These are phyloP conservation scores for Vigna nakashimae DNA, from an alignment of 306 rosid genomes.

Conservation along the genomic window DNA sequence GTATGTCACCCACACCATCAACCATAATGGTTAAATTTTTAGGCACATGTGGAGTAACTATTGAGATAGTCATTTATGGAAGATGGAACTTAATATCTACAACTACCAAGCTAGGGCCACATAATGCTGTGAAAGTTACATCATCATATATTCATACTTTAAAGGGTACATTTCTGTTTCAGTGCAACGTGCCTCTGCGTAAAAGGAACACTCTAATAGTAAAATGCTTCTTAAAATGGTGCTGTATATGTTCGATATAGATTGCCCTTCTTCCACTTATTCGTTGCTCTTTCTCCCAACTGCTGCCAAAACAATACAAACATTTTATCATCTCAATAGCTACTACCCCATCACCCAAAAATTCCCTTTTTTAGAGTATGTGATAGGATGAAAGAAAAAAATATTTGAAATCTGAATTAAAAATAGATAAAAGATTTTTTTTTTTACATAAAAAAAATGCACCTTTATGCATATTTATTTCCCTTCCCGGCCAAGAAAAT, in stretches of 20 bases:
- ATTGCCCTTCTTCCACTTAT: slow-evolving; percentile 42
- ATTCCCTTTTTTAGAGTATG: neutral
- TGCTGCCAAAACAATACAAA: slow-evolving; percentile 22
- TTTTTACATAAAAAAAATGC: too few relatives aligned
- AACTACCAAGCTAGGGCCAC: neutral
- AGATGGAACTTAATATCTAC: neutral
- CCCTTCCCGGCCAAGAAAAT: too few relatives aligned
- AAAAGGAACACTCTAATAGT: too few relatives aligned
- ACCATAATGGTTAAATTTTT: neutral
- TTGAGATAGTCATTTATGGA: too few relatives aligned
- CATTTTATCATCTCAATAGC: too few relatives aligned
- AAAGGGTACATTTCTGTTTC: neutral
- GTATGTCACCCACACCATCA: neutral
- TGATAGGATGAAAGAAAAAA: neutral
- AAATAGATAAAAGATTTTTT: neutral
- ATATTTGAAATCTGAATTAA: neutral
- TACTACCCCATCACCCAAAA: neutral
- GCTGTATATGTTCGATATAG: slow-evolving; percentile 64
- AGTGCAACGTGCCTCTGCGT: too few relatives aligned
- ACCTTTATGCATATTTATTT: too few relatives aligned
- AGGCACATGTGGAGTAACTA: too few relatives aligned
- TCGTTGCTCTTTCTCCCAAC: slow-evolving; percentile 38
- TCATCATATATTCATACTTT: neutral
- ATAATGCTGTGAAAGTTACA: neutral
- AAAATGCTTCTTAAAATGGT: slow-evolving; percentile 56